Evolutionary conservation across 352 stramenopile genomes (phyloP).

Genomic region (Globisporangium nodosum): DNA sequence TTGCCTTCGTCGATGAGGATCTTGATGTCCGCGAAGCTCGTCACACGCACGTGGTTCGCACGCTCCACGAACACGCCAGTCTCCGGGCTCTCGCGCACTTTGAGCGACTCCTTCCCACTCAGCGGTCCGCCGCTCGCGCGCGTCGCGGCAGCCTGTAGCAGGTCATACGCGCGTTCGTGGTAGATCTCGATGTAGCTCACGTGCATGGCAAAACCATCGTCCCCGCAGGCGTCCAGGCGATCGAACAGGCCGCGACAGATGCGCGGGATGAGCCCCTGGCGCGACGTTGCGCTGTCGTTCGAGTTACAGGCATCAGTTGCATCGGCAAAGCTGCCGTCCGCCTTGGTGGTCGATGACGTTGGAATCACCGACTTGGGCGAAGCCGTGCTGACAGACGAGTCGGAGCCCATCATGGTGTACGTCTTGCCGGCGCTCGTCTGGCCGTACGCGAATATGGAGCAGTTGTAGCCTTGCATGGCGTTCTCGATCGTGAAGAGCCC

Average conservation of each 20-base stretch:
- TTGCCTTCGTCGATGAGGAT: conserved; percentile 59
- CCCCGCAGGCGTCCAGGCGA: conserved; percentile 17
- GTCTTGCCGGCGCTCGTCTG: conserved; percentile 73
- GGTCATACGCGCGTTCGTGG: conserved; percentile 68
- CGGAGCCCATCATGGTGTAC: conserved; percentile 57
- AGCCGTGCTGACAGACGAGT: conserved; percentile 7
- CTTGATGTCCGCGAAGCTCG: conserved; percentile 47
- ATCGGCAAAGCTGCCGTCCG: neutral
- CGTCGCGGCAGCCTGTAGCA: conserved; percentile 24
- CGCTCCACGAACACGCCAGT: conserved; percentile 63
- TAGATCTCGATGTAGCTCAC: conserved; percentile 84
- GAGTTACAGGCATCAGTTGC: neutral
- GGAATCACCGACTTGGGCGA: neutral
- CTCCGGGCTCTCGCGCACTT: conserved; percentile 68
- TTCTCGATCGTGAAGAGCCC: conserved; percentile 50
- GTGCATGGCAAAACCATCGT: conserved; percentile 25
- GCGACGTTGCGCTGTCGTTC: conserved; percentile 1
- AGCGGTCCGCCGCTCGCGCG: neutral
- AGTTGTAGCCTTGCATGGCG: conserved; percentile 59
- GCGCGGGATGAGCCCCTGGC: conserved; percentile 48
- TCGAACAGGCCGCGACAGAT: conserved; percentile 60
- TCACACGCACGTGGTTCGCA: conserved; percentile 36
- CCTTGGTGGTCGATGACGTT: neutral
- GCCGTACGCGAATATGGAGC: conserved; percentile 71
- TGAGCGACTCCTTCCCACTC: conserved; percentile 44